phyloP scores from a whole-genome alignment of 2,329 filamentous ascomycete species.

The Rutstroemia sp. region DNA sequence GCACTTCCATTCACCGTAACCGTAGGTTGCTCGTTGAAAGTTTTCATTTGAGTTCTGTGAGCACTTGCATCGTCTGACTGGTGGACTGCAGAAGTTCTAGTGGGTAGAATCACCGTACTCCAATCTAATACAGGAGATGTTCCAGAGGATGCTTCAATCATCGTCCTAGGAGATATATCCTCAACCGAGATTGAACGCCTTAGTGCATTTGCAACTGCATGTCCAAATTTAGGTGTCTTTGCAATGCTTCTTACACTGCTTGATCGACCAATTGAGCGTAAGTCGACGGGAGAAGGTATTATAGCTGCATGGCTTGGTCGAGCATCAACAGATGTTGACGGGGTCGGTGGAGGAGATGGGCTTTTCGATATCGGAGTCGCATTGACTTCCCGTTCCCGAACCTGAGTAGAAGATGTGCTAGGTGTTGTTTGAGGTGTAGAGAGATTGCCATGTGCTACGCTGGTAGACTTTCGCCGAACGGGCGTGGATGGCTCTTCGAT shows the following conservation, averaged over 20 bases:
- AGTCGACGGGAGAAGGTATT: background rate
- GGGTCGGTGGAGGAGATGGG: conserved; percentile 7
- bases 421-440: conserved; percentile 3
- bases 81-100: no score
- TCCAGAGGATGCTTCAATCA: no score
- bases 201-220: conserved; percentile 3
- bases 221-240: conserved; percentile 5
- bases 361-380: background rate
- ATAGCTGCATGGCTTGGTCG: background rate
- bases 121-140: no score
- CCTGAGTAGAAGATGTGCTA: background rate
- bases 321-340: background rate
- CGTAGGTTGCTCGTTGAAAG: no score
- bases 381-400: background rate
- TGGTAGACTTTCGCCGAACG: background rate
- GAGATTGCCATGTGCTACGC: background rate
- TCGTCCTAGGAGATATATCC: background rate
- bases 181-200: conserved; percentile 3
- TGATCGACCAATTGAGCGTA: background rate
- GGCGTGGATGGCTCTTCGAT: background rate
- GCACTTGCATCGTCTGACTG: no score
- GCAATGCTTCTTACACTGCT: conserved; percentile 1
- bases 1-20: background rate
- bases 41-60: no score
- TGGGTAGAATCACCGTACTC: no score